Evolutionary conservation across 257 asterid genomes (phyloP).

Genomic region (Mentha longifolia): DNA sequence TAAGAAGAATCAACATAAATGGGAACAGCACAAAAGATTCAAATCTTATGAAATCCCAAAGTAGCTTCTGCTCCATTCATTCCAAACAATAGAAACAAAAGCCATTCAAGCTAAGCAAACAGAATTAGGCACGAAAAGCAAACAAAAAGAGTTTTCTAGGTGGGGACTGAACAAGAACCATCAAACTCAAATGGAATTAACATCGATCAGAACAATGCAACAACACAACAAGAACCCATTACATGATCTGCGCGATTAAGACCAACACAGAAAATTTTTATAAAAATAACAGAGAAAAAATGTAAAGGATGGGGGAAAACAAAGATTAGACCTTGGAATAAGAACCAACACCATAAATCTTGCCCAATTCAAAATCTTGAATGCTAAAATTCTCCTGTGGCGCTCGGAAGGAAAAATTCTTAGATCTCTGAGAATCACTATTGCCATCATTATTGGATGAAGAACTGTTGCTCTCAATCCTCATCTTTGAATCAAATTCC

Average conservation of each 20-base stretch:
- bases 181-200: not conserved
- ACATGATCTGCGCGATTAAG: slow-evolving; percentile 2
- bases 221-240: slow-evolving; percentile 19
- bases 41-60: not conserved
- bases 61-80: slow-evolving; percentile 2
- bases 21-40: not conserved
- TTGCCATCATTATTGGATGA: slow-evolving; percentile 40
- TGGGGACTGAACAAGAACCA: not conserved
- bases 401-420: slow-evolving; percentile 84
- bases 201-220: slow-evolving; percentile 26
- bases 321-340: slow-evolving; percentile 79
- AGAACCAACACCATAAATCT: slow-evolving; percentile 99
- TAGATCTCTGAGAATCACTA: slow-evolving; percentile 66
- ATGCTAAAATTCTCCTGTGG: slow-evolving; percentile 92
- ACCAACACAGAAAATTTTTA: not conserved
- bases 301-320: not conserved
- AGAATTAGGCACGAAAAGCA: not conserved
- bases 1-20: slow-evolving; percentile 2
- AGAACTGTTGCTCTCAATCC: slow-evolving; percentile 56
- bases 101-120: slow-evolving; percentile 16
- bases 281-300: not conserved
- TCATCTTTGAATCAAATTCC: slow-evolving; percentile 83
- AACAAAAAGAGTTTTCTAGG: not conserved
- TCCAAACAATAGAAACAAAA: not conserved
- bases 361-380: slow-evolving; percentile 96